phyloP scores from a whole-genome alignment of 148 eudicot genomes.

The Amaranthus palmeri region DNA sequence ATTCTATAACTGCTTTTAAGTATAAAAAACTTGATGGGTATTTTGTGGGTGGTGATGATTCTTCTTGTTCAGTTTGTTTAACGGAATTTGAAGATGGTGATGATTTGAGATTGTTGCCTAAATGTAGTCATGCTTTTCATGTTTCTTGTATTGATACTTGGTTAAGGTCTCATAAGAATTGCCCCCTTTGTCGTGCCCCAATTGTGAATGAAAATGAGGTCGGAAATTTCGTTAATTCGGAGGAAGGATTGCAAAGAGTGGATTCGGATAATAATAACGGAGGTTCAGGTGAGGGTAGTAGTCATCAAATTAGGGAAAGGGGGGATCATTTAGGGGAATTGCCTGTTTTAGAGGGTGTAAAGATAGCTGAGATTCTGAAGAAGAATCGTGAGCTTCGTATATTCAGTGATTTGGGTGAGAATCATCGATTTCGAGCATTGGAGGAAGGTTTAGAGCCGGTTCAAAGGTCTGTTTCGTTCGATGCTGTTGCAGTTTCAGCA shows the following conservation, averaged over 20 bases:
- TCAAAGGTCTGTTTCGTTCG: constrained; percentile 59
- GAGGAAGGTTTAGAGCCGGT: constrained; percentile 23
- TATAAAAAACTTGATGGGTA: constrained; percentile 39
- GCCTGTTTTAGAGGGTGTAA: constrained; percentile 23
- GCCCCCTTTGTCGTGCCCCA: constrained; percentile 66
- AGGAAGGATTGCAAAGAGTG: constrained; percentile 8
- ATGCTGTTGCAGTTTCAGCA: constrained; percentile 26
- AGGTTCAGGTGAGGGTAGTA: constrained; percentile 18
- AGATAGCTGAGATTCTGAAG: constrained; percentile 14
- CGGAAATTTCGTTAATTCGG: constrained; percentile 10
- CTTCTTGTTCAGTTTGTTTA: constrained; percentile 57
- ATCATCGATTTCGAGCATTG: constrained; percentile 24
- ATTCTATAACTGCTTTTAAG: constrained; percentile 46
- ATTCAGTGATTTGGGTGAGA: constrained; percentile 46
- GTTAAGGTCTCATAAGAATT: constrained; percentile 56
- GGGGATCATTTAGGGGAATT: constrained; percentile 17
- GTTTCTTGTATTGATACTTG: constrained; percentile 54
- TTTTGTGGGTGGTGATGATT: constrained; percentile 38
- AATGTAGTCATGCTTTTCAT: constrained; percentile 72
- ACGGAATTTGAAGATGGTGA: constrained; percentile 56
- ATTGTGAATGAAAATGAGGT: constrained; percentile 23
- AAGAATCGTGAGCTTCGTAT: constrained; percentile 32
- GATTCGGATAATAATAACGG: constrained; percentile 6
- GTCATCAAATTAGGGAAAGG: constrained; percentile 11
- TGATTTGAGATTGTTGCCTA: constrained; percentile 54